These are phyloP conservation scores for Aureobasidium sp. DNA, from an alignment of 2,329 filamentous ascomycete genomes.

Conservation along the genomic window DNA sequence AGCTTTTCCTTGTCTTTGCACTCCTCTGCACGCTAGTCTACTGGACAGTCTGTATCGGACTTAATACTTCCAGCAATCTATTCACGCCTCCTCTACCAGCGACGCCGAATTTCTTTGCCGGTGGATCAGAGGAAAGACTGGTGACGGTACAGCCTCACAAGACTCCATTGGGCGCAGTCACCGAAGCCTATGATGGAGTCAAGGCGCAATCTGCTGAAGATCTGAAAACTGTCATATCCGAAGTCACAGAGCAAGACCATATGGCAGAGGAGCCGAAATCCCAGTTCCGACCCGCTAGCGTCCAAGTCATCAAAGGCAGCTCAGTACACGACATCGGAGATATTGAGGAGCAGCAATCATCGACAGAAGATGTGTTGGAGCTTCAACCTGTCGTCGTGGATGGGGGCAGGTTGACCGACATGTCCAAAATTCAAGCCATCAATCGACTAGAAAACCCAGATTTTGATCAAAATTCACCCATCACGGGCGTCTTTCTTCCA, in stretches of 20 bases:
- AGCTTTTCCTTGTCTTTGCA: background rate
- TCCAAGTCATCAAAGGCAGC: background rate
- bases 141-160: background rate
- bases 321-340: background rate
- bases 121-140: background rate
- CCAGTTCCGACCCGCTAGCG: background rate
- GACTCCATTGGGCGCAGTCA: background rate
- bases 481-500: background rate
- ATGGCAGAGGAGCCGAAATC: background rate
- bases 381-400: background rate
- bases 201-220: too few relatives aligned
- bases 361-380: background rate
- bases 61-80: background rate
- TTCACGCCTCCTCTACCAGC: background rate
- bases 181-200: background rate
- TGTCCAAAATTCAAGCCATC: background rate
- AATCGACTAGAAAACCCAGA: conserved; percentile 25
- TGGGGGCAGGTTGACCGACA: background rate
- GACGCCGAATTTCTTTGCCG: background rate
- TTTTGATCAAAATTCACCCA: too few relatives aligned
- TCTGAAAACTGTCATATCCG: background rate
- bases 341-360: conserved; percentile 2
- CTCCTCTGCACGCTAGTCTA: background rate
- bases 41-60: background rate
- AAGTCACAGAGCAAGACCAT: too few relatives aligned